These are phyloP conservation scores for Diaporthe eres DNA, from an alignment of 2,329 filamentous ascomycete genomes.

Conservation along the genomic window DNA sequence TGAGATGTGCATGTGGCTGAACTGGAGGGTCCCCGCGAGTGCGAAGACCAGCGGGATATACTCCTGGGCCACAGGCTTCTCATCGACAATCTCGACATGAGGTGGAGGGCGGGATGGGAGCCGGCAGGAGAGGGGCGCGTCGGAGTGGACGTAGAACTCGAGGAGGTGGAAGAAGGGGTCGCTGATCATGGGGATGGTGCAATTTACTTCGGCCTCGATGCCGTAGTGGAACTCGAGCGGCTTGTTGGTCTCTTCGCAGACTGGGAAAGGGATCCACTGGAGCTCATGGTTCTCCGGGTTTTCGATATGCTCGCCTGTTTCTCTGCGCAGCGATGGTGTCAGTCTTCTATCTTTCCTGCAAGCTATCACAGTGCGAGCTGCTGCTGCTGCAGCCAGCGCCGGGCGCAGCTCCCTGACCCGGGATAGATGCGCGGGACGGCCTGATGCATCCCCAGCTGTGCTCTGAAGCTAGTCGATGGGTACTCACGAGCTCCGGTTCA, in stretches of 20 bases:
- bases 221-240: constrained; percentile 92
- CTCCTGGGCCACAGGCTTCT: constrained; percentile 64
- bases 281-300: constrained; percentile 81
- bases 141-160: constrained; percentile 98
- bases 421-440: constrained; percentile 1
- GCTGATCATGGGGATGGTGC: constrained; percentile 82
- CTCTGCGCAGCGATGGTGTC: constrained; percentile 63
- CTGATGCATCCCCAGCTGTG: neutral
- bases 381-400: neutral
- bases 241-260: constrained; percentile 87
- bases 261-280: constrained; percentile 91
- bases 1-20: constrained; percentile 90
- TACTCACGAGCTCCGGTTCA: constrained; percentile 80
- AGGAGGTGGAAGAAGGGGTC: constrained; percentile 90
- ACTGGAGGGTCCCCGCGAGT: constrained; percentile 88
- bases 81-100: constrained; percentile 68
- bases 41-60: constrained; percentile 92
- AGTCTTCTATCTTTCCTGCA: neutral
- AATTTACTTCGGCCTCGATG: constrained; percentile 84
- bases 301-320: constrained; percentile 91
- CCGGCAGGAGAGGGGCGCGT: constrained; percentile 92
- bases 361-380: neutral
- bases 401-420: neutral
- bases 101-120: constrained; percentile 81
- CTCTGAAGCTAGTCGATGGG: constrained; percentile 9